Percentiles rank a stretch among this genome's conserved stretches.
Conservation (phyloP, 495 filamentous ascomycete genomes). For the Neurospora tetrasperma region DNA sequence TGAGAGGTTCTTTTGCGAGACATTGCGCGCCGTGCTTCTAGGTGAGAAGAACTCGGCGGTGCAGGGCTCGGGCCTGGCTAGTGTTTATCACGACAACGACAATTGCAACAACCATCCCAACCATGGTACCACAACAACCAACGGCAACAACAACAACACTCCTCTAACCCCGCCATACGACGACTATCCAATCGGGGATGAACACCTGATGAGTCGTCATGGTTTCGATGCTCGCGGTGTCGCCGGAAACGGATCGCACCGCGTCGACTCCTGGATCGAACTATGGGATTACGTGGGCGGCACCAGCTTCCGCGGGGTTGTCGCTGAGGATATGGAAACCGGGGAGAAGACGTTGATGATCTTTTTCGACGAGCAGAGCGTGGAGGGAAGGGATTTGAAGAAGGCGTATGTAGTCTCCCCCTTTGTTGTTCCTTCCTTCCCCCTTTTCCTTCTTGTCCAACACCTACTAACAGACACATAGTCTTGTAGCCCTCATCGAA, state of each 20-base stretch:
- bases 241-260: slow-evolving; percentile 10
- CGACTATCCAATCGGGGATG: slow-evolving; percentile 21
- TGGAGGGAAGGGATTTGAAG: slow-evolving; percentile 68
- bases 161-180: slow-evolving; percentile 30
- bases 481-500: slow-evolving; percentile 85
- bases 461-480: slow-evolving; percentile 25
- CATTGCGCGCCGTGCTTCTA: slow-evolving; percentile 82
- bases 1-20: slow-evolving; percentile 99
- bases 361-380: slow-evolving; percentile 61
- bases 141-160: neutral
- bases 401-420: slow-evolving; percentile 55
- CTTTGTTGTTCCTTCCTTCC: neutral
- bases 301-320: slow-evolving; percentile 73
- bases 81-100: slow-evolving; percentile 40
- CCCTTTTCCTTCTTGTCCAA: neutral
- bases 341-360: slow-evolving; percentile 70
- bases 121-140: slow-evolving; percentile 24
- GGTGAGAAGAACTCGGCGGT: slow-evolving; percentile 76
- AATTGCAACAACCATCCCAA: neutral
- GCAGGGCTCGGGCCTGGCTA: slow-evolving; percentile 66
- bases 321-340: slow-evolving; percentile 41
- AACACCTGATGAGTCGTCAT: slow-evolving; percentile 9
- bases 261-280: slow-evolving; percentile 52
- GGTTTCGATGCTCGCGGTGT: neutral
- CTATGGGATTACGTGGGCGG: slow-evolving; percentile 84